Evolutionary conservation across 2,329 filamentous ascomycete species (phyloP).

Genomic region (Cyphellophora attinorum): DNA sequence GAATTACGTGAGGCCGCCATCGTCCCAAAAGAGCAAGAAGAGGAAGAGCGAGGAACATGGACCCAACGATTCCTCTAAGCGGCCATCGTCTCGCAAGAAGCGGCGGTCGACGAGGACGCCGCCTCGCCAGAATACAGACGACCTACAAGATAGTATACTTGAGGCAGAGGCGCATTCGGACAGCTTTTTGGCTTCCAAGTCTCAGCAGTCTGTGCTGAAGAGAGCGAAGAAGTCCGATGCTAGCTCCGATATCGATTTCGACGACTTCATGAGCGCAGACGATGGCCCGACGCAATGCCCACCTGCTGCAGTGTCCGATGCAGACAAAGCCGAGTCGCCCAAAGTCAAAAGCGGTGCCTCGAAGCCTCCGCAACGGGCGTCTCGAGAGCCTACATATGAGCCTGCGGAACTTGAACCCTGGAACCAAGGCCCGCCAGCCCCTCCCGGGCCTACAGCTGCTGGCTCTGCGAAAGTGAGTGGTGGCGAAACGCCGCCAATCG

Average conservation of each 20-base stretch:
- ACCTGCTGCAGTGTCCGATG: background rate
- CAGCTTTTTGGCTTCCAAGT: too few relatives aligned
- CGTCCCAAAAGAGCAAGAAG: slow-evolving; percentile 33
- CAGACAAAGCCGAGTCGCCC: background rate
- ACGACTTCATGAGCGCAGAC: background rate
- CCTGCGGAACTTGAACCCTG: background rate
- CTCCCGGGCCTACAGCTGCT: background rate
- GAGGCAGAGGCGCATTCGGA: background rate
- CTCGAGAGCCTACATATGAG: too few relatives aligned
- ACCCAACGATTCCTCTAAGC: slow-evolving; percentile 9
- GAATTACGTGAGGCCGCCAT: slow-evolving; percentile 24
- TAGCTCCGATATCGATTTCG: background rate
- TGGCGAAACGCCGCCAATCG: background rate
- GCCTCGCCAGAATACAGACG: background rate
- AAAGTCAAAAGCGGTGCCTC: background rate
- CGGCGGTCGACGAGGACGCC: slow-evolving; percentile 4
- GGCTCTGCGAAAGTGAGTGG: too few relatives aligned
- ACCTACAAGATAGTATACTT: background rate
- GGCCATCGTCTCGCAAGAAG: slow-evolving; percentile 4
- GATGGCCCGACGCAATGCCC: background rate
- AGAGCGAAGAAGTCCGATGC: background rate
- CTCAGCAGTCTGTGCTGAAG: too few relatives aligned
- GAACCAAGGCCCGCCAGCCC: background rate
- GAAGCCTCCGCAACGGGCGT: background rate
- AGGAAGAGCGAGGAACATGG: slow-evolving; percentile 39